phyloP scores from a whole-genome alignment of 352 stramenopile genomes.

The Globisporangium echinulatum region DNA sequence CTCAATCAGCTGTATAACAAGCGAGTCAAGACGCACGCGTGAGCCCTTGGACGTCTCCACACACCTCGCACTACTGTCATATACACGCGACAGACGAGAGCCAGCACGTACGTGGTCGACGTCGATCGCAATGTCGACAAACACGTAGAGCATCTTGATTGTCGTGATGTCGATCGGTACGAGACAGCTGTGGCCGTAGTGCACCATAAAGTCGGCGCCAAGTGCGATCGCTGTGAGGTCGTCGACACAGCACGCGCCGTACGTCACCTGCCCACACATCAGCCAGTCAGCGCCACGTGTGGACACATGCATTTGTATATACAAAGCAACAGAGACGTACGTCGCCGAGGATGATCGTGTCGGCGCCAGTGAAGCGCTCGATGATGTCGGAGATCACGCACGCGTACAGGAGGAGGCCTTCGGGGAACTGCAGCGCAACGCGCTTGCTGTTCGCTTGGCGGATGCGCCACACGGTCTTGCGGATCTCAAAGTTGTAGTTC shows the following conservation, averaged over 20 bases:
- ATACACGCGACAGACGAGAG: not conserved
- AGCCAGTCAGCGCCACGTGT: not conserved
- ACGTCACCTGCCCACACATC: constrained; percentile 77
- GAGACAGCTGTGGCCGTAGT: constrained; percentile 99
- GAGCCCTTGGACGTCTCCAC: not conserved
- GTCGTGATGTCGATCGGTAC: constrained; percentile 95
- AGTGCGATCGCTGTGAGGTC: constrained; percentile 95
- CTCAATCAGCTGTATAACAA: constrained; percentile 75
- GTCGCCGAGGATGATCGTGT: constrained; percentile 95
- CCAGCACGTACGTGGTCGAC: constrained; percentile 83
- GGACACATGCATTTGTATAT: not conserved
- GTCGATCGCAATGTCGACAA: constrained; percentile 99
- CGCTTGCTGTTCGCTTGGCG: constrained; percentile 81
- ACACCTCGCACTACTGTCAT: not conserved
- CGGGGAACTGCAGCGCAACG: constrained; percentile 98
- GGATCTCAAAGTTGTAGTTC: constrained; percentile 99
- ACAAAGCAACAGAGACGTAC: constrained; percentile 44
- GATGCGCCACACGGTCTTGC: constrained; percentile 97
- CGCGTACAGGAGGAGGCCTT: constrained; percentile 97
- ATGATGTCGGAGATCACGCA: constrained; percentile 98
- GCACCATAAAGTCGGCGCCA: constrained; percentile 97
- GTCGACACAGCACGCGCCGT: constrained; percentile 99
- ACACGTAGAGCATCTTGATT: constrained; percentile 98
- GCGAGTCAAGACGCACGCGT: too few relatives aligned
- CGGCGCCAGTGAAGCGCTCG: constrained; percentile 88